These are phyloP conservation scores for Podila epigama DNA, from an alignment of 192 early-diverging fungal species.

Conservation along the genomic window DNA sequence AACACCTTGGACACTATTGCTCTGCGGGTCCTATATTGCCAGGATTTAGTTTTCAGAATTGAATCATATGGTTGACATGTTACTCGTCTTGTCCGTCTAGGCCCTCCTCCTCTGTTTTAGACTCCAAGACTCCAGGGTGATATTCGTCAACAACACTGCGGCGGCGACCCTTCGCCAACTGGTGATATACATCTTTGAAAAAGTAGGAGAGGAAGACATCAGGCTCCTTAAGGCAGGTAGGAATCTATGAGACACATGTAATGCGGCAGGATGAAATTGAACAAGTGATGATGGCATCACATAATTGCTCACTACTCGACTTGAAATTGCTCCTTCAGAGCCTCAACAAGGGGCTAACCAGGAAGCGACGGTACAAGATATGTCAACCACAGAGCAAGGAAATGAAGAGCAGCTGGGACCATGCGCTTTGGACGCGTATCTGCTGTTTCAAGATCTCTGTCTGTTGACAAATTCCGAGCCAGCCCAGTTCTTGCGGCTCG, in stretches of 20 bases:
- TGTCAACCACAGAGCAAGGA: slow-evolving; percentile 1
- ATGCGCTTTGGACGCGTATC: slow-evolving; percentile 84
- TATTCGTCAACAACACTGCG: slow-evolving; percentile 86
- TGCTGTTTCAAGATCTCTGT: slow-evolving; percentile 92
- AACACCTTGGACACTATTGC: slow-evolving; percentile 4
- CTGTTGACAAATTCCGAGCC: slow-evolving; percentile 73
- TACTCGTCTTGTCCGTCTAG: slow-evolving; percentile 23
- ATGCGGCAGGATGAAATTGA: not conserved
- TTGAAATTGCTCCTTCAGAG: too few relatives aligned
- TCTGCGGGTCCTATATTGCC: not conserved
- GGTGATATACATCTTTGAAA: slow-evolving; percentile 87
- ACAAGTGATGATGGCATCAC: not conserved
- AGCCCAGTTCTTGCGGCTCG: slow-evolving; percentile 64
- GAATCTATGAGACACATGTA: not conserved
- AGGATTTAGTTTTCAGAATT: not conserved
- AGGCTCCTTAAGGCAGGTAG: slow-evolving; percentile 36
- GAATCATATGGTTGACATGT: not conserved
- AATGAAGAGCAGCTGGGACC: slow-evolving; percentile 54
- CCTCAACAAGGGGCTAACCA: too few relatives aligned
- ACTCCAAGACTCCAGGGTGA: slow-evolving; percentile 84
- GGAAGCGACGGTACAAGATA: not conserved
- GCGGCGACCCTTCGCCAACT: slow-evolving; percentile 86
- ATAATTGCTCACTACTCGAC: not conserved
- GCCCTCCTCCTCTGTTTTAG: slow-evolving; percentile 84
- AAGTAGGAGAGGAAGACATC: slow-evolving; percentile 71